phyloP scores from a whole-genome alignment of 345 rosid species.

The Sonneratia alba region DNA sequence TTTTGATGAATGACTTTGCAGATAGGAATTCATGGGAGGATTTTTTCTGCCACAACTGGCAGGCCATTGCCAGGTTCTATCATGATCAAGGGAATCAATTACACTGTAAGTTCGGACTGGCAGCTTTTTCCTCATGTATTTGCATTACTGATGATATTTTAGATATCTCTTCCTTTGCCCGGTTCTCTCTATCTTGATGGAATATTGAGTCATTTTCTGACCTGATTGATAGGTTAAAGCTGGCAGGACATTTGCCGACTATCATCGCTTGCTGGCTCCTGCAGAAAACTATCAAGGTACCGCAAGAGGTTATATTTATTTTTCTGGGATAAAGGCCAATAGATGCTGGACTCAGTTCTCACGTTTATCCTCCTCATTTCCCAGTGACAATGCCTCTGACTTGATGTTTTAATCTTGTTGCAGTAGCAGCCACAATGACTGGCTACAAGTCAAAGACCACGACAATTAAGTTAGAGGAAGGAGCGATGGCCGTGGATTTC shows the following conservation, averaged over 20 bases:
- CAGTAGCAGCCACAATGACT: slow-evolving; percentile 59
- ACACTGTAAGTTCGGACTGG: slow-evolving; percentile 34
- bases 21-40: slow-evolving; percentile 90
- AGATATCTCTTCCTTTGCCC: not conserved
- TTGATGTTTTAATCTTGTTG: slow-evolving; percentile 1
- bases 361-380: not conserved
- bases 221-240: slow-evolving; percentile 50
- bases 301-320: slow-evolving; percentile 1
- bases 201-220: not conserved
- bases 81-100: slow-evolving; percentile 61
- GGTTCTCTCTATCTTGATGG: not conserved
- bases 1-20: slow-evolving; percentile 11
- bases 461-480: slow-evolving; percentile 50
- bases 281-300: slow-evolving; percentile 74
- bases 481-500: slow-evolving; percentile 54
- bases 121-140: not conserved
- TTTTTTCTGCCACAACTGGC: slow-evolving; percentile 68
- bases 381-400: not conserved
- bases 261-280: slow-evolving; percentile 68
- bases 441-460: slow-evolving; percentile 70
- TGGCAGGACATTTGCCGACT: slow-evolving; percentile 53
- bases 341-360: not conserved
- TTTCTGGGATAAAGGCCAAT: not conserved
- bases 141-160: not conserved
- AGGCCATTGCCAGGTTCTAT: slow-evolving; percentile 67